Evolutionary conservation across 441 rosid species (phyloP).

Genomic region (Viola pubescens): DNA sequence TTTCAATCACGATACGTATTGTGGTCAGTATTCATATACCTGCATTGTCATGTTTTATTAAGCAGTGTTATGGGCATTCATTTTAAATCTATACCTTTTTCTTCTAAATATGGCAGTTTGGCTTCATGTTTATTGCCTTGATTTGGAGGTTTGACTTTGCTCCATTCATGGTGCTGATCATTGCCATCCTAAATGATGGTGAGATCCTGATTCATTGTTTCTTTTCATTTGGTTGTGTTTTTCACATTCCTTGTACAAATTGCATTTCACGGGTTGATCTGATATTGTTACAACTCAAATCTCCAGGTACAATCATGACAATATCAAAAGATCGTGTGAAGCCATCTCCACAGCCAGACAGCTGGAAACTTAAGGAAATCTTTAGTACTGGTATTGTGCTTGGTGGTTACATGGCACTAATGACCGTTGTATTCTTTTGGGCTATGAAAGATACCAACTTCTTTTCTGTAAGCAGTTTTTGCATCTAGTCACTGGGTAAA

Average conservation of each 20-base stretch:
- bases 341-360: constrained; percentile 86
- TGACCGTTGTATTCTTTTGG: constrained; percentile 86
- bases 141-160: constrained; percentile 81
- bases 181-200: constrained; percentile 88
- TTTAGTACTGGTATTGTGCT: constrained; percentile 73
- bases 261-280: not conserved
- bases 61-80: not conserved
- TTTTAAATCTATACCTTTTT: constrained; percentile 7
- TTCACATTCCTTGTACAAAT: not conserved
- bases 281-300: constrained; percentile 2
- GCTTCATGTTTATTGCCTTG: constrained; percentile 83
- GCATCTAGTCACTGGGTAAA: not conserved
- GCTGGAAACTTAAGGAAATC: constrained; percentile 84
- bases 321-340: constrained; percentile 81
- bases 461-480: constrained; percentile 47
- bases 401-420: constrained; percentile 77
- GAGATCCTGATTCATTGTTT: constrained; percentile 20
- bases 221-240: not conserved
- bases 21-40: constrained; percentile 44
- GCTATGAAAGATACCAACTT: constrained; percentile 56
- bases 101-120: constrained; percentile 47
- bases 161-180: constrained; percentile 83
- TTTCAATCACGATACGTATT: constrained; percentile 83
- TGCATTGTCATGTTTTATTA: not conserved
- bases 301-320: constrained; percentile 82